Evolutionary conservation across 1,139 yeast species (phyloP), one percentile per base, ranked within the genome.

Genomic region (Lodderomyces margitis): DNA sequence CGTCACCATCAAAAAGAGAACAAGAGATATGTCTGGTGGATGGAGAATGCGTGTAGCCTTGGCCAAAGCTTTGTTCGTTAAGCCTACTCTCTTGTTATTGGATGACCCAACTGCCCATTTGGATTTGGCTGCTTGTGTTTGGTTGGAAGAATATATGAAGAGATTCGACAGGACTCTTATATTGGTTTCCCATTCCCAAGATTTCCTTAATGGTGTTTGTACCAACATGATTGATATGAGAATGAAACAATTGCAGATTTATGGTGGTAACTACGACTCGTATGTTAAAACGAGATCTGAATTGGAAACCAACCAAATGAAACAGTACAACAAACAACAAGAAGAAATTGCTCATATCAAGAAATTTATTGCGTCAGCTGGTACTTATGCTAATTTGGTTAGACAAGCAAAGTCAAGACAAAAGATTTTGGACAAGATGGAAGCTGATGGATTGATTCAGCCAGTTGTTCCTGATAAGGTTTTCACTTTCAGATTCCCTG

Each of bases 81-180:
- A 87, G 69, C 95, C 96, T 59, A 85, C 95, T 42, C 69, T 87
- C 56, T 74, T 87, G 58, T 74, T 87, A 56, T 78, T 87, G 64
- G 99, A 92, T 75, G 98, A 92, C 67, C 99, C 99, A 59, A 94
- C 99, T 55, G 98, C 98, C 49, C 98, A 92, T 72, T 87, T 92
- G 80, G 99, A 92, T 75, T 80, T 94, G 64, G 97, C 92, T 67
- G 98, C 98, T 47, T 92, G 98, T 84, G 98, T 94, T 61, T 92
- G 98, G 98, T 80, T 92, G 68, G 99, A 92, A 79, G 98, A 91
- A 73, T 92, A 92, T 70, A 80, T 92, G 62, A 91, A 89, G 77
- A 78, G 91, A 66, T 92, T 84, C 66, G 97, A 91, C 68, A 82
- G 95, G 66, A 91, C 89, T 50, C 80, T 94, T 68, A 92, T 92